Evolutionary conservation across 768 basidiomycete species (phyloP), one percentile per base, ranked within the genome.

Genomic region (Tricholoma bakamatsutake): DNA sequence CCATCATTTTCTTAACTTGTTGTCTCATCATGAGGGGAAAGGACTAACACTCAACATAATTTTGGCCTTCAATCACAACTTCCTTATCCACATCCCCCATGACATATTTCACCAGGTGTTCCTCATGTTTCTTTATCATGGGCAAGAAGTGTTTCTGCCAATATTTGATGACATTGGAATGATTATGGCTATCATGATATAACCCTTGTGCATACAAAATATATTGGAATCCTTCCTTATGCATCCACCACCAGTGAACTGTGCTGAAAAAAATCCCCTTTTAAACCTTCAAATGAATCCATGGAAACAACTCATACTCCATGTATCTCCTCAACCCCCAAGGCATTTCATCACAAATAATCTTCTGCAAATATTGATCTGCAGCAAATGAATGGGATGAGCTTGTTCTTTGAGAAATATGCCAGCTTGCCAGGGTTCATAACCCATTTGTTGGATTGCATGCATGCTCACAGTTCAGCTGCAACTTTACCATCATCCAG

Each of bases 1-100:
- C 30, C 63, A 64, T 76, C 67, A 60, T 77, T 67, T 46, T 71
- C 66, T 51, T 78, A 73, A 1, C 66, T 66, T 7, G 40, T 18
- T 18, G 17, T 42, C 40, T 42, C 21, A 3, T 24, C 21, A 42
- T 42, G 40, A 42, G 40, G 17, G 2, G 18, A 3, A 18, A 42
- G 40, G 21, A 45, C 43, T 24, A n/a, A n/a, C n/a, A n/a, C n/a
- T n/a, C n/a, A n/a, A n/a, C n/a, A n/a, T n/a, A n/a, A n/a, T n/a
- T n/a, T n/a, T n/a, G n/a, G n/a, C n/a, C n/a, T n/a, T n/a, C n/a
- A n/a, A n/a, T n/a, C n/a, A n/a, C n/a, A n/a, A n/a, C n/a, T n/a
- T n/a, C 15, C 37, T 13, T 24, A 37, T 37, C 35, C 35, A 37
- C 35, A 37, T 37, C 1, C 35, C 35, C 35, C 35, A 37, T 11